Base-by-base conservation (phyloP, 306 rosid species). In the Vicia sativa region DNA sequence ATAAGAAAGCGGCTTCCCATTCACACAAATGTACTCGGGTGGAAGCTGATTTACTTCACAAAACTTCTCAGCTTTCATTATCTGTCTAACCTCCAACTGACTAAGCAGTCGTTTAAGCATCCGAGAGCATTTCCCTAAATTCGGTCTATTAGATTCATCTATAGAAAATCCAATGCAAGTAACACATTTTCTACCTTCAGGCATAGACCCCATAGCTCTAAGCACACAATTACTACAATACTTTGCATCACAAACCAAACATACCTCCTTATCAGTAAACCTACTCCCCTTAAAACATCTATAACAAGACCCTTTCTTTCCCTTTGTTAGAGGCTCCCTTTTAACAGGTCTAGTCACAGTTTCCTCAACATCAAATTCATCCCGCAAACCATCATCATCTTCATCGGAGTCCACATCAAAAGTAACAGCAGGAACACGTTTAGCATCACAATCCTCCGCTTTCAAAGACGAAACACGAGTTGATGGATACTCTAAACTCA, bases 161-260 rank as follows among this genome's bases (percentile, higher is more conserved):
- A 95, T 88, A 0, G 96, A 76, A 75, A 53, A 81, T 5, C 99
- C 95, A 46, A 95, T 95, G 72, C 99, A 95, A 45, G 87, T 77
- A 18, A 95, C 97, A 76, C 99, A 95, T 73, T 95, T 95, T 50
- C 99, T 81, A 54, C 99, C 99, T 83, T 95, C 97, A 0, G 99
- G 99, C 99, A 95, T 95, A 1, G 99, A 95, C 58, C 99, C 99
- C 99, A 95, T 95, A n/a, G 97, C 99, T 87, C 99, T 81, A 50
- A 95, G 96, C 78, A 95, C 97, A 65, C 99, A 95, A 56, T 81
- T 78, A 69, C 92, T 81, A 45, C 99, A 95, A 82, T 95, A 95
- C 75, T 95, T 95, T 0, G 99, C 95, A 76, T 88, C 96, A 65
- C 99, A 95, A 23, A 95, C 99, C 29, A 90, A 82, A 77, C 99